Evolutionary conservation across 1,284 basidiomycete species (phyloP).

Genomic region (Violaceomyces palustris): DNA sequence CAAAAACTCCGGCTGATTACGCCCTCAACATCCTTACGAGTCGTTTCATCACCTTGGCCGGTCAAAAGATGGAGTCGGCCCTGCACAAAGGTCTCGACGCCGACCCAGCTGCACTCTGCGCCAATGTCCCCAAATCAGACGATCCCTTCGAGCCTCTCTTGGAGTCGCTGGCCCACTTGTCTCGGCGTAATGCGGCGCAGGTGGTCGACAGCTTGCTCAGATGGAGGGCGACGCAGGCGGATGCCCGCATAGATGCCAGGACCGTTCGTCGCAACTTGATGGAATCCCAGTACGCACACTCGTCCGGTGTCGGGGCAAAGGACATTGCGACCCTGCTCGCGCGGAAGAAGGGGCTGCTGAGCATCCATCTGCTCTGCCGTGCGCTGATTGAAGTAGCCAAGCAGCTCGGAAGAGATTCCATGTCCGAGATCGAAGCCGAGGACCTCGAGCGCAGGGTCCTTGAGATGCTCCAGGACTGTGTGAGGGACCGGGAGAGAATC

Average conservation of each 20-base stretch:
- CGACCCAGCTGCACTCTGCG: conserved; percentile 18
- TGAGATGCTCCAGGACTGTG: conserved; percentile 40
- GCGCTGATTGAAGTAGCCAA: conserved; percentile 25
- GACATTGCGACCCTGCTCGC: conserved; percentile 26
- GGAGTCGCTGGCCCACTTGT: conserved; percentile 76
- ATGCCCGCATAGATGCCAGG: conserved; percentile 13
- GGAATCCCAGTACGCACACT: conserved; percentile 1
- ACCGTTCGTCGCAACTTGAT: conserved; percentile 22
- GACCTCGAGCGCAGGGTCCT: conserved; percentile 35
- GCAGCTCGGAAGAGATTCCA: conserved; percentile 8
- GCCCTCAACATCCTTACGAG: conserved; percentile 46
- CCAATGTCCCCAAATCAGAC: conserved; percentile 68
- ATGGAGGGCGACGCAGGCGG: conserved; percentile 62
- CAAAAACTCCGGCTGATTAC: conserved; percentile 35
- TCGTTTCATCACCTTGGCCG: conserved; percentile 35
- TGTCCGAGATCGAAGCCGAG: conserved; percentile 23
- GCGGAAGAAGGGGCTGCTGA: conserved; percentile 30
- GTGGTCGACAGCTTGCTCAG: conserved; percentile 81
- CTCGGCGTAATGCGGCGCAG: conserved; percentile 73
- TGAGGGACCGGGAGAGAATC: conserved; percentile 30
- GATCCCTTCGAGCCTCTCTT: conserved; percentile 73
- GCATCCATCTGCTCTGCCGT: conserved; percentile 27
- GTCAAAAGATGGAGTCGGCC: conserved; percentile 28
- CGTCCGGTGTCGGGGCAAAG: conserved; percentile 7
- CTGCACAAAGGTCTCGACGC: conserved; percentile 22